Evolutionary conservation across 2,329 filamentous ascomycete species (phyloP).

Genomic region (Epichloe hybrida): DNA sequence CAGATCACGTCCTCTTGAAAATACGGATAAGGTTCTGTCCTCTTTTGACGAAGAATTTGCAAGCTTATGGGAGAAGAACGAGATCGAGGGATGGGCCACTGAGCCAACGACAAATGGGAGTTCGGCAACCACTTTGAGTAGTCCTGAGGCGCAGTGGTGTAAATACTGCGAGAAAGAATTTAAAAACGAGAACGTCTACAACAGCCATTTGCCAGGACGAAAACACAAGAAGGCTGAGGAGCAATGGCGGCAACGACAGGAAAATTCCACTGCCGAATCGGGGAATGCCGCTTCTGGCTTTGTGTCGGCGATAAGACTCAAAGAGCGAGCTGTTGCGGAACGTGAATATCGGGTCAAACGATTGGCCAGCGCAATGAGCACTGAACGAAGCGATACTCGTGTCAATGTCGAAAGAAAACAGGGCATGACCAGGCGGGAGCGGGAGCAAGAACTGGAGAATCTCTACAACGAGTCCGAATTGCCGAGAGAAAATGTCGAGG

Average conservation of each 20-base stretch:
- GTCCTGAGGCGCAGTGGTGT: constrained; percentile 67
- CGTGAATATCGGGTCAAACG: constrained; percentile 74
- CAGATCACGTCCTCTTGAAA: constrained; percentile 71
- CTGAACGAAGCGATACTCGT: constrained; percentile 75
- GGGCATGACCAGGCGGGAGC: constrained; percentile 93
- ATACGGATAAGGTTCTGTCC: constrained; percentile 63
- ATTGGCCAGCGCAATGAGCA: constrained; percentile 69
- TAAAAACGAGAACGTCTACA: constrained; percentile 90
- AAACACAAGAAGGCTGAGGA: constrained; percentile 70
- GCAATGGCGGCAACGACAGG: constrained; percentile 38
- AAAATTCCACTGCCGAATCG: constrained; percentile 20
- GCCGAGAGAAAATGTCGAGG: constrained; percentile 27
- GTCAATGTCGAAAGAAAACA: constrained; percentile 94
- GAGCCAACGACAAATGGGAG: constrained; percentile 29
- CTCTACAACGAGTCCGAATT: constrained; percentile 41
- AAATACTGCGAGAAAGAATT: constrained; percentile 89
- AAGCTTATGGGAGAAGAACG: constrained; percentile 64
- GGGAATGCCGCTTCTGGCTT: constrained; percentile 14
- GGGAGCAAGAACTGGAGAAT: constrained; percentile 85
- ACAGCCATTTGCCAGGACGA: constrained; percentile 74
- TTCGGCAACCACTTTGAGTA: constrained; percentile 16
- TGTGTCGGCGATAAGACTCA: constrained; percentile 44
- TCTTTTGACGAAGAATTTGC: constrained; percentile 77
- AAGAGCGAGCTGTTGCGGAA: constrained; percentile 82
- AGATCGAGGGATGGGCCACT: constrained; percentile 64